A percentile compares a stretch with the other conserved stretches of the same genome.
Conservation (phyloP, 768 basidiomycete genomes). For the Trametes meyenii region DNA sequence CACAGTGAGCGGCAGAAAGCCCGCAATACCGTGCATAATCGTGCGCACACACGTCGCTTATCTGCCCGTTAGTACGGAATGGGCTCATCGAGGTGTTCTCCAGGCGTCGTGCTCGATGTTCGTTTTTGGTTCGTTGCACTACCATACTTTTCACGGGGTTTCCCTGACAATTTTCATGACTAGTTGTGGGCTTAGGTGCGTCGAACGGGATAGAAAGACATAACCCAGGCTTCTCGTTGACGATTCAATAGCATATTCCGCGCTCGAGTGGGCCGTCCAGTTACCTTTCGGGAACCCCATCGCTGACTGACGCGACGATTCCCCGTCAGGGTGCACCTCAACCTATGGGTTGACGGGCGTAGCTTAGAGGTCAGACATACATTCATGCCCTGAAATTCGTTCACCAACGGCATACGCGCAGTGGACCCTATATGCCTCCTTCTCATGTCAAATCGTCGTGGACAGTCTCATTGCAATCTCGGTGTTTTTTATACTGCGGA, state of each 20-base stretch:
- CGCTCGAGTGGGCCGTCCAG: neutral
- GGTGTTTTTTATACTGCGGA: constrained; percentile 1
- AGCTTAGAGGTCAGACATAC: neutral
- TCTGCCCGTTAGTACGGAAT: neutral
- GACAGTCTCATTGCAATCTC: neutral
- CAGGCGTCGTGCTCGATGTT: neutral
- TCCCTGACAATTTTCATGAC: neutral
- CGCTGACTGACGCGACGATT: no score
- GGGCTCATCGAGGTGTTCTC: neutral
- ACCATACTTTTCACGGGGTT: neutral
- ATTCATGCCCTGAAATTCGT: neutral
- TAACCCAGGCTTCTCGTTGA: neutral
- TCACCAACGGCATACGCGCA: neutral
- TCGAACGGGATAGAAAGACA: no score
- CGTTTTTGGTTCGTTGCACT: neutral
- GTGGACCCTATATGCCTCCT: constrained; percentile 9
- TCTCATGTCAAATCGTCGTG: constrained; percentile 5
- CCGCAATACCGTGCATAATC: constrained; percentile 1
- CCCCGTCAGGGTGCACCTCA: no score
- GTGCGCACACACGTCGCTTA: neutral
- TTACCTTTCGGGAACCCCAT: no score
- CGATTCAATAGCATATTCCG: neutral
- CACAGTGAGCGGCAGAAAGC: constrained; percentile 5
- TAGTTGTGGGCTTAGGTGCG: neutral
- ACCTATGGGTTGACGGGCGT: no score